A percentile compares a stretch with the other conserved stretches of the same genome.
phyloP scores from a whole-genome alignment of 2,329 filamentous ascomycete genomes.

The Claviceps cyperi region DNA sequence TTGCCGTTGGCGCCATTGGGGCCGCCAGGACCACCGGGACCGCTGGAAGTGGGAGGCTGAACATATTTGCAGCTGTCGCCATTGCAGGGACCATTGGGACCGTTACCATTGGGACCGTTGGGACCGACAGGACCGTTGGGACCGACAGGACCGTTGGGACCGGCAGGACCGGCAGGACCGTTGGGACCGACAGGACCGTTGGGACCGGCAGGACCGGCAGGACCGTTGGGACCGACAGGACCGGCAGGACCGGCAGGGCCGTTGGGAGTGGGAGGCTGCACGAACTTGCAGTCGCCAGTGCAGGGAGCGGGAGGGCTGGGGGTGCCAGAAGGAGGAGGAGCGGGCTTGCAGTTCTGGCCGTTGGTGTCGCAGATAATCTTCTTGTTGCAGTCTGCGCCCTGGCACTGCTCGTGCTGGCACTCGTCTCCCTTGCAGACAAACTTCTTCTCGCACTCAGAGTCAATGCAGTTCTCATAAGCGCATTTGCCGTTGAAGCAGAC shows the following conservation, averaged over 20 bases:
- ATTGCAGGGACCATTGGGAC: neutral
- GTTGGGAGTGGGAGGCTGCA: neutral
- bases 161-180: no score
- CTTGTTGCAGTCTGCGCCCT: conserved; percentile 16
- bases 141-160: neutral
- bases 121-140: neutral
- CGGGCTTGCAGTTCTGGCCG: conserved; percentile 8
- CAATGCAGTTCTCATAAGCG: conserved; percentile 14
- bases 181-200: neutral
- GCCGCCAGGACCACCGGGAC: neutral
- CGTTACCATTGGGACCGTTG: neutral
- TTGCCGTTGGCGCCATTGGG: no score
- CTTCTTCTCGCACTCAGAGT: conserved; percentile 19
- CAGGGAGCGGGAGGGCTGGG: neutral
- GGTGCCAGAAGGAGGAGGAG: conserved; percentile 5
- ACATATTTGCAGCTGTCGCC: neutral
- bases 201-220: neutral
- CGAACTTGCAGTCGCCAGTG: conserved; percentile 3
- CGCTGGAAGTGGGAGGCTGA: neutral
- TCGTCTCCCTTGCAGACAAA: conserved; percentile 18
- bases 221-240: neutral
- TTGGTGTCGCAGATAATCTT: conserved; percentile 14
- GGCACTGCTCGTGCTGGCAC: conserved; percentile 17
- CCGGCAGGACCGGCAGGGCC: neutral
- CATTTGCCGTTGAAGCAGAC: conserved; percentile 20